Base-by-base conservation (phyloP, 2,329 filamentous ascomycete genomes). In the Fusarium setosum region DNA sequence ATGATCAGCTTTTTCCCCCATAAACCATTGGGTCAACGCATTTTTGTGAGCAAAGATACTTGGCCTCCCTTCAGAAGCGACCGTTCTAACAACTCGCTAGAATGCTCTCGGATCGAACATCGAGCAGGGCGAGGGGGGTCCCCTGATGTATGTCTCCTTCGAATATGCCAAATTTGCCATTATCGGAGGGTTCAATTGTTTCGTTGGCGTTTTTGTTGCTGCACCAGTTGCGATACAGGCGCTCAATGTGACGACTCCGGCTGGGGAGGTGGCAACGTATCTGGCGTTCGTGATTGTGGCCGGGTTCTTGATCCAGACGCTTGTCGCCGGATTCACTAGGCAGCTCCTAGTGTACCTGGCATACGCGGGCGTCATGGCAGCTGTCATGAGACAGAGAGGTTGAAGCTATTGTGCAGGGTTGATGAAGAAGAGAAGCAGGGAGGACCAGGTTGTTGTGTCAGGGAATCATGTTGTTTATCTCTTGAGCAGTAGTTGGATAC, bases 291-390 rank as follows among this genome's bases (percentile, higher is more conserved):
- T 63, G 4, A 18, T 63, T 17, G 23, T 59, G 5, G 47, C 44
- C 1, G 61, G 61, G 5, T 59, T 63, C 13, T 10, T 45, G 3
- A 63, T 63, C 11, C 61, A 59, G 17, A 50, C 11, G 17, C 40
- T 63, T 4, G 31, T 59, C 3, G 44, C 35, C 11, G 53, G 54
- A 1, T 63, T 63, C 29, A 59, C 54, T 4, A 53, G 34, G 4
- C 61, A 63, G 32, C 59, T 63, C 7, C 37, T 63, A 11, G 59
- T 50, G 3, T 63, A 53, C n/a, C 32, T 63, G 15, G 48, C 61
- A 2, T 63, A 63, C n/a, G 59, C 61, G 4, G 56, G 58, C 7
- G 53, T 63, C 4, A 53, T 63, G 42, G 61, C 61, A 2, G 47
- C 61, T 12, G 48, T 63, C 7, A 45, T 63, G 59, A 59, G 54